Evolutionary conservation across 352 stramenopile species (phyloP).

Genomic region (Globisporangium irregulare): DNA sequence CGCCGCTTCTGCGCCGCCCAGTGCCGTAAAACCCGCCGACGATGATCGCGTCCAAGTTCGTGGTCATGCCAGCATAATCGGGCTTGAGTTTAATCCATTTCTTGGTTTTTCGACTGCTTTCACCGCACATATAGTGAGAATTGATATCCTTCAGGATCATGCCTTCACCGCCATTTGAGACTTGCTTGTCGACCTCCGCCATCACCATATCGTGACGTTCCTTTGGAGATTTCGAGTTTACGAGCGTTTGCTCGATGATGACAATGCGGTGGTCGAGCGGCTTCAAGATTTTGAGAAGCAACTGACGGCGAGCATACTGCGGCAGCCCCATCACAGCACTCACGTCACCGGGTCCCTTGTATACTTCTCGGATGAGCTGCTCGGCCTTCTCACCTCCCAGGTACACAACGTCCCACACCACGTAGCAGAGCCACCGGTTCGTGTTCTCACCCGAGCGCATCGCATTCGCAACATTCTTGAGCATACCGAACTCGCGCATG

Average conservation of each 20-base stretch:
- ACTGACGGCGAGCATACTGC: conserved; percentile 47
- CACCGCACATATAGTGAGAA: conserved; percentile 87
- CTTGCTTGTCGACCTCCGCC: conserved; percentile 69
- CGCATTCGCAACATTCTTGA: conserved; percentile 79
- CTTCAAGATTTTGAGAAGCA: conserved; percentile 66
- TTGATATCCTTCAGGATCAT: conserved; percentile 86
- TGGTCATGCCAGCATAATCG: conserved; percentile 86
- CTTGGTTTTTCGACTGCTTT: conserved; percentile 72
- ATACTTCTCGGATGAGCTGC: conserved; percentile 61
- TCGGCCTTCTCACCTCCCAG: conserved; percentile 46
- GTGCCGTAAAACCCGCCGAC: conserved; percentile 81
- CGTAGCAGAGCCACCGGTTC: conserved; percentile 78
- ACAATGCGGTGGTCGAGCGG: conserved; percentile 71
- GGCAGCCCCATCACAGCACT: conserved; percentile 75
- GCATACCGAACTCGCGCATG: conserved; percentile 71
- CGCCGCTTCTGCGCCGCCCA: conserved; percentile 65
- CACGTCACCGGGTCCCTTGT: conserved; percentile 49
- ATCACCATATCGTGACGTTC: conserved; percentile 80
- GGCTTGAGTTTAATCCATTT: conserved; percentile 88
- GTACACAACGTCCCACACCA: conserved; percentile 85
- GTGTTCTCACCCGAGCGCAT: conserved; percentile 46
- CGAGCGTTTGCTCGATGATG: conserved; percentile 78
- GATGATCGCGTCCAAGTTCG: conserved; percentile 76
- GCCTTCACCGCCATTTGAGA: conserved; percentile 75
- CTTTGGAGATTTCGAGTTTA: conserved; percentile 70